Base-by-base conservation (phyloP, 2,329 filamentous ascomycete species). In the Apiospora marii region DNA sequence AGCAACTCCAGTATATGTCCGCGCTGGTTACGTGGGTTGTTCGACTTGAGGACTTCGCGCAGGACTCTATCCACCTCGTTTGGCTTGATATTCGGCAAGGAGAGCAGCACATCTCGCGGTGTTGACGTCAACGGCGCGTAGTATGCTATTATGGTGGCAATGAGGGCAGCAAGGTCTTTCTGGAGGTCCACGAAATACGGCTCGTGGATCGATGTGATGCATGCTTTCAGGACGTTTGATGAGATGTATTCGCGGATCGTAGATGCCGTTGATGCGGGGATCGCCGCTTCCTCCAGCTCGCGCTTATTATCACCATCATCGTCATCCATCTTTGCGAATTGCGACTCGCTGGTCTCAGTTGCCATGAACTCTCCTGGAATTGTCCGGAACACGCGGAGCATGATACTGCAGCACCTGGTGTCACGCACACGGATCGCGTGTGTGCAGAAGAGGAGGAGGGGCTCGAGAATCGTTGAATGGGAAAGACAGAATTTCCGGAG, bases 171-270 rank as follows among this genome's bases (percentile, higher is more conserved):
- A 30, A 99, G 88, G 70, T 99, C 95, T 80, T 95, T 96, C 79
- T 99, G 96, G 74, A 97, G 90, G 77, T 99, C 96, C 46, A 98
- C 95, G 82, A 98, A 99, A 82, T 98, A 98, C 0, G 94, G 92
- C 76, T 99, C 96, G 83, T 98, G 94, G 69, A 99, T 90, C 1
- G 94, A 97, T 1, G 92, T 94, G 80, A 98, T 94, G 78, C 93
- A 96, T 0, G 95, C 94, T 84, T 95, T 94, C 69, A 99, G 89
- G 2, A 98, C 94, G 76, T 98, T 93, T 6, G 91, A 91, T 70
- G 92, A 94, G 79, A 98, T 95, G 82, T 95, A 99, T 79, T 98
- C 94, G 70, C 95, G 92, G 74, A 98, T 93, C 10, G 88, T 92
- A 10, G 87, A 84, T 0, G 91, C 87, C 19, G 91, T 90, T 41